Evolutionary conservation across 1,284 basidiomycete species (phyloP).

Genomic region (Athelia sp.): DNA sequence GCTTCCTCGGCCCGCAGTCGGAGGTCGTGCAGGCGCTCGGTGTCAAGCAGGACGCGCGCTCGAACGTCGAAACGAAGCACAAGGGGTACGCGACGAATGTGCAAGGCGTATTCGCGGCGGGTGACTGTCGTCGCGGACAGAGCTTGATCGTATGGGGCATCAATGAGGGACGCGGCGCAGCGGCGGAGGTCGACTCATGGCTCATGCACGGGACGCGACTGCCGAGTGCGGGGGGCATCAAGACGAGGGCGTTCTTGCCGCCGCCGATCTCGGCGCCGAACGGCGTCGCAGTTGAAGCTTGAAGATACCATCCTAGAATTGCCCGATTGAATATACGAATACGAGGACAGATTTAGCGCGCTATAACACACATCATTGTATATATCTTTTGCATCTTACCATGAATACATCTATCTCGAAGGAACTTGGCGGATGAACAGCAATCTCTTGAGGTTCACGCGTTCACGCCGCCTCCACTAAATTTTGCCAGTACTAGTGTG

Average conservation of each 20-base stretch:
- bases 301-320: background rate
- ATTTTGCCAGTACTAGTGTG: no score
- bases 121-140: conserved; percentile 94
- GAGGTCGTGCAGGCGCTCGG: conserved; percentile 75
- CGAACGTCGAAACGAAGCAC: conserved; percentile 84
- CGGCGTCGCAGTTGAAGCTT: conserved; percentile 8
- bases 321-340: no score
- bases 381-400: no score
- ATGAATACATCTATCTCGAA: no score
- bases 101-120: conserved; percentile 87
- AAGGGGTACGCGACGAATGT: conserved; percentile 85
- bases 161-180: conserved; percentile 87
- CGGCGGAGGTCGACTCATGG: conserved; percentile 87
- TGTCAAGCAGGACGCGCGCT: conserved; percentile 84
- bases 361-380: no score
- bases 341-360: no score
- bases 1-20: conserved; percentile 91
- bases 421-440: no score
- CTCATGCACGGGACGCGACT: conserved; percentile 75
- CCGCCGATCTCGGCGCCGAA: conserved; percentile 38
- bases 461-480: no score
- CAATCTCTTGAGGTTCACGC: no score
- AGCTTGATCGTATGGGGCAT: conserved; percentile 90
- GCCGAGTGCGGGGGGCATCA: conserved; percentile 80
- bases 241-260: conserved; percentile 54